phyloP scores from a whole-genome alignment of 1,284 basidiomycete species.

The Neolentinus lepideus region DNA sequence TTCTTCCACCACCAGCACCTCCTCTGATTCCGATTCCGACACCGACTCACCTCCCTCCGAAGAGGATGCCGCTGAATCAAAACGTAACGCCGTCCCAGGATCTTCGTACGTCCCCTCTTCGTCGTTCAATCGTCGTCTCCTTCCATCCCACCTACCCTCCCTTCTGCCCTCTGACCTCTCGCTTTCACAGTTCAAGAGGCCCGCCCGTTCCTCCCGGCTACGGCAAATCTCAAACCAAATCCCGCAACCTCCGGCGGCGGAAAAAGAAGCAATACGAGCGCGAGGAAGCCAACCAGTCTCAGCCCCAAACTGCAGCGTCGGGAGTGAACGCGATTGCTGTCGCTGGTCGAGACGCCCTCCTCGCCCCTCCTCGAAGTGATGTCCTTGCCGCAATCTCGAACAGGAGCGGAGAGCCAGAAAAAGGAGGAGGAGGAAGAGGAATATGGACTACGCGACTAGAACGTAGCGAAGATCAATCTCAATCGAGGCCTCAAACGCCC shows the following conservation, averaged over 20 bases:
- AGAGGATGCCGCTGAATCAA: neutral
- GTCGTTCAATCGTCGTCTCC: neutral
- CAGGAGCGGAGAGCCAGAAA: too few relatives aligned
- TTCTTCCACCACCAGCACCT: conserved; percentile 7
- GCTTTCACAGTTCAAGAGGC: conserved; percentile 3
- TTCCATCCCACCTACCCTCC: conserved; percentile 4
- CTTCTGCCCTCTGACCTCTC: neutral
- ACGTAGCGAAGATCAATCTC: too few relatives aligned
- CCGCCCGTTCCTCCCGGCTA: conserved; percentile 48
- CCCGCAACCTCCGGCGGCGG: conserved; percentile 53
- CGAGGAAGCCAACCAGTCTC: conserved; percentile 11
- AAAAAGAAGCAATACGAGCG: conserved; percentile 33
- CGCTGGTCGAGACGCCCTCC: conserved; percentile 8
- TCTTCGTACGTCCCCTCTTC: too few relatives aligned
- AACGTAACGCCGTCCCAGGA: neutral
- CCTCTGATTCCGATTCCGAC: conserved; percentile 20
- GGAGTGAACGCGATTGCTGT: conserved; percentile 30
- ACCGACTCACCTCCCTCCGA: conserved; percentile 9
- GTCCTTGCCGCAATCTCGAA: too few relatives aligned
- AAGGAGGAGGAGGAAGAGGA: too few relatives aligned
- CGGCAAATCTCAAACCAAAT: conserved; percentile 60
- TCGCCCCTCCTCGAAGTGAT: too few relatives aligned
- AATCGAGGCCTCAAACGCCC: too few relatives aligned
- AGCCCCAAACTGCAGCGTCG: conserved; percentile 6
- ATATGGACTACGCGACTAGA: neutral